Evolutionary conservation across 345 rosid species (phyloP).

Genomic region (Corymbia maculata): DNA sequence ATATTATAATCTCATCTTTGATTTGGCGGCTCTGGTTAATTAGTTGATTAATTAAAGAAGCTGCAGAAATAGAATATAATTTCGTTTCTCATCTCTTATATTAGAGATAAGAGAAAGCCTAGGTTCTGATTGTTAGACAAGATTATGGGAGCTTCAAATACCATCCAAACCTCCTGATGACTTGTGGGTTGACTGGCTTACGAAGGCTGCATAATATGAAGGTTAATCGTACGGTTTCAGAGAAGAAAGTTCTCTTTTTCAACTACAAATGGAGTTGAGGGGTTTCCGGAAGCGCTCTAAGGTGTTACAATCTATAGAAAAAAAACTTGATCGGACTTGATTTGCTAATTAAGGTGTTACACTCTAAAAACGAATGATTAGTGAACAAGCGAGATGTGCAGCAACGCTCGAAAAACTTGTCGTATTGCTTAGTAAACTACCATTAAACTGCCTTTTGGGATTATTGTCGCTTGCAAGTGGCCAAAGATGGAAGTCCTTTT

Average conservation of each 20-base stretch:
- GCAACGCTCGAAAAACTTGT: neutral
- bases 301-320: too few species aligned
- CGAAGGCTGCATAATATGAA: neutral
- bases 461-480: neutral
- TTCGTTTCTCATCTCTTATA: neutral
- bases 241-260: neutral
- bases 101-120: neutral
- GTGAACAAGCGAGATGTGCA: neutral
- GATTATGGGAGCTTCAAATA: neutral
- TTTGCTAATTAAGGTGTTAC: neutral
- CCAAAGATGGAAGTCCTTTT: neutral
- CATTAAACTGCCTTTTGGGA: neutral
- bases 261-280: neutral
- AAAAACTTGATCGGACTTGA: neutral
- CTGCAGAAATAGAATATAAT: neutral
- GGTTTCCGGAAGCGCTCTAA: neutral
- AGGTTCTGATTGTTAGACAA: neutral
- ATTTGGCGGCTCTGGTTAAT: neutral
- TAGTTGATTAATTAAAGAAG: neutral
- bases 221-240: neutral
- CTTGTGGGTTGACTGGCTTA: neutral
- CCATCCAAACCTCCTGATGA: neutral
- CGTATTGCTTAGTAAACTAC: neutral
- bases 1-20: neutral
- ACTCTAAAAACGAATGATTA: neutral